Base-by-base conservation (phyloP, 805 yeast species). In the Saccharomycopsis lassenensis region DNA sequence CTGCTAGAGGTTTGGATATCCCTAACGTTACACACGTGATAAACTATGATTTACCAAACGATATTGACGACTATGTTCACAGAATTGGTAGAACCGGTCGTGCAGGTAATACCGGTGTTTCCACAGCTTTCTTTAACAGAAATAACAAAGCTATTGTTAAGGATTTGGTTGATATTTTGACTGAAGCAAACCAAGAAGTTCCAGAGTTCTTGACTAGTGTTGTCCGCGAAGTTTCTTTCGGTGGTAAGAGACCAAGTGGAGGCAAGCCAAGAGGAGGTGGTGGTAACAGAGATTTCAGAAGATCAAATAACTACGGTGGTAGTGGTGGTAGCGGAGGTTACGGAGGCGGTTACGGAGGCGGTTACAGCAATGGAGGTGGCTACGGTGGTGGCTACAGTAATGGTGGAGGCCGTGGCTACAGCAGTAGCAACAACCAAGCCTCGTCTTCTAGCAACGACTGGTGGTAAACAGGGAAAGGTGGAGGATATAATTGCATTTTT, bases 21-120 rank as follows among this genome's bases (percentile, higher is more conserved):
- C 97, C 98, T 60, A 91, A 91, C 59, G 98, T 91, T 52, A 80
- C 93, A 33, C 97, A 89, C 59, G 98, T 91, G 56, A 80, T 91
- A 65, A 91, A 91, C 74, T 91, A 81, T 61, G 98, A 91, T 59
- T 71, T 91, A 60, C 98, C 98, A 60, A 69, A 80, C 57, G 97
- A 91, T 62, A 82, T 91, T 55, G 98, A 91, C 62, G 98, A 91
- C 64, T 91, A 91, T 58, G 98, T 91, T 42, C 98, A 91, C 70
- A 83, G 98, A 70, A 91, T 91, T 58, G 98, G 98, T 75, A 89
- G 98, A 77, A 91, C 99, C 56, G 99, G 98, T 66, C 91, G 99
- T 77, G 99, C 99, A 54, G 98, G 98, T 74, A 91, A 91, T 69
- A 77, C 81, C 45, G 99, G 99, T 82, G 71, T 83, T 52, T 96